These are phyloP conservation scores for Pinus taeda DNA, from an alignment of 75 land plant species.

Conservation along the genomic window DNA sequence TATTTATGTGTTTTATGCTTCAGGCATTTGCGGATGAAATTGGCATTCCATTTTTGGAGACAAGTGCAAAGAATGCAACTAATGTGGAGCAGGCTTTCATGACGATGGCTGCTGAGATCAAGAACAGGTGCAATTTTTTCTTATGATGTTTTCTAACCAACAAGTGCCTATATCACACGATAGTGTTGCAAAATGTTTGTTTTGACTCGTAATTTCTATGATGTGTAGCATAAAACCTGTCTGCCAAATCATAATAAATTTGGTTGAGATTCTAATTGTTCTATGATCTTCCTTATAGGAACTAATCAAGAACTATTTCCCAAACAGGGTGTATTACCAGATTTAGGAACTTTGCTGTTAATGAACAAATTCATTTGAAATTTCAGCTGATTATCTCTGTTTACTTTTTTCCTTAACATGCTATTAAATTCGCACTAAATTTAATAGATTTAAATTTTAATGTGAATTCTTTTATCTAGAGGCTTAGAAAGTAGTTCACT, in stretches of 20 bases:
- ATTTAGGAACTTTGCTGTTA: not conserved
- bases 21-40: constrained; percentile 61
- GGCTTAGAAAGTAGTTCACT: too few species aligned
- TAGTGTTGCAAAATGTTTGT: not conserved
- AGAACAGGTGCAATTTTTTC: constrained; percentile 5
- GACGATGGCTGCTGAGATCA: constrained; percentile 52
- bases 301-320: too few species aligned
- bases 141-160: not conserved
- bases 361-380: not conserved
- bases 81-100: constrained; percentile 72
- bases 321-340: too few species aligned
- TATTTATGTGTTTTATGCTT: too few species aligned
- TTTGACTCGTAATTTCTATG: not conserved
- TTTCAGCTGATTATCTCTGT: not conserved
- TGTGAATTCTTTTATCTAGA: too few species aligned
- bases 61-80: constrained; percentile 57
- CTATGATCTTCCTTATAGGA: too few species aligned
- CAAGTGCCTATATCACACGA: not conserved
- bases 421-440: too few species aligned
- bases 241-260: not conserved
- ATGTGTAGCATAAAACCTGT: not conserved
- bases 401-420: not conserved
- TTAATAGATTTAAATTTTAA: too few species aligned
- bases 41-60: constrained; percentile 62
- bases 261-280: too few species aligned